Evolutionary conservation across 225 moss, liverwort and hornwort genomes (phyloP).

Genomic region (Lunularia cruciata): DNA sequence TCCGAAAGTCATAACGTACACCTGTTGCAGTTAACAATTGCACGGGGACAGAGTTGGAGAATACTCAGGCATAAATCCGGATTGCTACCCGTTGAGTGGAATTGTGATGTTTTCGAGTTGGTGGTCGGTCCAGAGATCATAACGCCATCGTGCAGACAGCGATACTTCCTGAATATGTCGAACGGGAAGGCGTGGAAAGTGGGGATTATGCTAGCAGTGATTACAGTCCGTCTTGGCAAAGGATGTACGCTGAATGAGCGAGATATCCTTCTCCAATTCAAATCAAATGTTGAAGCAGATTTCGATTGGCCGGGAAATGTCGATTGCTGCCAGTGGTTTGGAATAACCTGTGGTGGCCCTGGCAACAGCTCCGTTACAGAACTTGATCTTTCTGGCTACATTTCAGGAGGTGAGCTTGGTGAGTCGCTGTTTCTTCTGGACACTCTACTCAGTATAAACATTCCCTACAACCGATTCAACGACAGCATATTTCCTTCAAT

Average conservation of each 20-base stretch:
- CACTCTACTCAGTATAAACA: neutral
- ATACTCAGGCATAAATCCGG: too few species aligned
- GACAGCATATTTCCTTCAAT: neutral
- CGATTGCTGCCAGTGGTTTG: neutral
- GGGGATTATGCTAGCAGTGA: too few species aligned
- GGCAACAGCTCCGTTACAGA: neutral
- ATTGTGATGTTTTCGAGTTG: too few species aligned
- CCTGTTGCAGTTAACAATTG: too few species aligned
- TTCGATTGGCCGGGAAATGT: neutral
- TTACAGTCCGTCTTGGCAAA: neutral
- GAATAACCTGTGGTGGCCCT: neutral
- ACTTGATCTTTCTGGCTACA: neutral
- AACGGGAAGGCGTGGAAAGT: too few species aligned
- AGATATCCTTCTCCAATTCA: neutral
- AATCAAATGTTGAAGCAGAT: neutral
- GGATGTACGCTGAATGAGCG: neutral
- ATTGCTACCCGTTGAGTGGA: too few species aligned
- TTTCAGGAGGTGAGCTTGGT: neutral
- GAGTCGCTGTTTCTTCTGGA: neutral
- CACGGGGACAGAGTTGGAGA: too few species aligned
- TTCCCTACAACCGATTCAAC: neutral
- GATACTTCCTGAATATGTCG: too few species aligned
- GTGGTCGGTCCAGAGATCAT: too few species aligned
- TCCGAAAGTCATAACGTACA: too few species aligned
- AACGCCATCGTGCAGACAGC: too few species aligned